Base-by-base conservation (phyloP, 768 basidiomycete species). In the Podaxis sp. region DNA sequence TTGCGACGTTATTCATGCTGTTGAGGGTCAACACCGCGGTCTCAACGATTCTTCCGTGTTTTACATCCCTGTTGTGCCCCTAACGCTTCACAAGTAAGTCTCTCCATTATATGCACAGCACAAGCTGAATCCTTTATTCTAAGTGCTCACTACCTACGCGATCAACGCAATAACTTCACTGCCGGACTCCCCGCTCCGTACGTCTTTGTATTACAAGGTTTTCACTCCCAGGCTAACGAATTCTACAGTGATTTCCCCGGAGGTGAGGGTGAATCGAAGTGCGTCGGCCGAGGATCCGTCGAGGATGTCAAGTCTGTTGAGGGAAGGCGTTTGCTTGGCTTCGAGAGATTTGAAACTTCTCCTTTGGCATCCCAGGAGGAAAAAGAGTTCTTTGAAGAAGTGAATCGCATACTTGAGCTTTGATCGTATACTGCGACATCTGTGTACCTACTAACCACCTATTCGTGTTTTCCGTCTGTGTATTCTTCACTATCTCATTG, bases 1-100 rank as follows among this genome's bases (percentile, higher is more conserved):
- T 61, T 84, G 82, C 49, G 85, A 86, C 65, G 72, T 76, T 9
- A 77, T 85, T 11, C 85, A 87, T 67, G 79, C 83, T 3, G 86
- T 86, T 7, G 85, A 86, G 67, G 60, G 64, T 3, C 72, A 75
- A 25, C 84, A 86, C 66, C 57, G 66, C 15, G 85, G 86, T 0
- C 67, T 64, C 13, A 70, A 72, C 11, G 84, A 85, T 66, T 85
- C 84, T 0, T 84, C 83, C 0, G 84, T 85, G 7, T 57, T 86
- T 53, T 85, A 85, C 55, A 85, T 84, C 41, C 84, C 83, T 8
- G 81, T 83, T 11, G 80, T 78, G 0, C 83, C 84, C 1, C 67
- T 85, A 24, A 85, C 83, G 0, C 7, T 79, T 27, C 71, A 79
- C 64, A 85, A 84, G 87, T 8, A 68, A 81, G 24, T 88, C 89